phyloP scores from a whole-genome alignment of 2,329 filamentous ascomycete species.

The Colletotrichum ledebouriae region DNA sequence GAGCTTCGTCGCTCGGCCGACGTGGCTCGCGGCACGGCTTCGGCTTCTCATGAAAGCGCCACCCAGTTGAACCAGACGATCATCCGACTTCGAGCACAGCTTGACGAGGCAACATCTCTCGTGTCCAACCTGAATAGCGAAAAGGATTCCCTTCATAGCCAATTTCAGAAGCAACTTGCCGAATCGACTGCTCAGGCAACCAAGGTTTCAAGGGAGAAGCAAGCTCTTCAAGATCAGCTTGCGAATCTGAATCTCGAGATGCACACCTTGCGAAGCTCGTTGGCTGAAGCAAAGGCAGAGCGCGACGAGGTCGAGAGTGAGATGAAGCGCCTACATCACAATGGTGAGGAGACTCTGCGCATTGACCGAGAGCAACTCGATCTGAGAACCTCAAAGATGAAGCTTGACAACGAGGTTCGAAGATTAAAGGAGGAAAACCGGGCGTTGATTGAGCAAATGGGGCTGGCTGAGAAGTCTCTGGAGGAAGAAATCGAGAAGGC shows the following conservation, averaged over 20 bases:
- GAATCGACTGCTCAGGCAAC: slow-evolving; percentile 71
- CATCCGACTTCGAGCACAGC: slow-evolving; percentile 36
- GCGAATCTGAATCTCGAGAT: slow-evolving; percentile 71
- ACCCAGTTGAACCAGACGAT: slow-evolving; percentile 55
- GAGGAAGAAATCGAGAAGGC: slow-evolving; percentile 76
- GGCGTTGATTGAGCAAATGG: slow-evolving; percentile 67
- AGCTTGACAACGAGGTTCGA: slow-evolving; percentile 76
- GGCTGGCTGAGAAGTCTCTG: slow-evolving; percentile 72
- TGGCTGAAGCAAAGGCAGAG: slow-evolving; percentile 72
- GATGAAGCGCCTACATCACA: slow-evolving; percentile 66
- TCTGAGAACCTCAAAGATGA: slow-evolving; percentile 75
- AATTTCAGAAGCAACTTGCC: slow-evolving; percentile 68
- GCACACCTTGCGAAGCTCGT: slow-evolving; percentile 67
- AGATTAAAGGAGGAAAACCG: slow-evolving; percentile 75
- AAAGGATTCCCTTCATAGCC: slow-evolving; percentile 59
- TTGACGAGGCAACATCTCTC: slow-evolving; percentile 40
- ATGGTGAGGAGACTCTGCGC: slow-evolving; percentile 70
- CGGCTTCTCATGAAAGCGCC: slow-evolving; percentile 36
- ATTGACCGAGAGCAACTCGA: slow-evolving; percentile 79
- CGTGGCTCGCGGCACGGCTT: slow-evolving; percentile 31
- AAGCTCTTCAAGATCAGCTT: slow-evolving; percentile 73
- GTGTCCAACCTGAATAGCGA: slow-evolving; percentile 37
- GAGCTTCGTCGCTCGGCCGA: slow-evolving; percentile 46
- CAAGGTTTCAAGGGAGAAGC: slow-evolving; percentile 71
- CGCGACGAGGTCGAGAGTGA: slow-evolving; percentile 76